Evolutionary conservation across 768 basidiomycete species (phyloP).

Genomic region (Russula olivacea): DNA sequence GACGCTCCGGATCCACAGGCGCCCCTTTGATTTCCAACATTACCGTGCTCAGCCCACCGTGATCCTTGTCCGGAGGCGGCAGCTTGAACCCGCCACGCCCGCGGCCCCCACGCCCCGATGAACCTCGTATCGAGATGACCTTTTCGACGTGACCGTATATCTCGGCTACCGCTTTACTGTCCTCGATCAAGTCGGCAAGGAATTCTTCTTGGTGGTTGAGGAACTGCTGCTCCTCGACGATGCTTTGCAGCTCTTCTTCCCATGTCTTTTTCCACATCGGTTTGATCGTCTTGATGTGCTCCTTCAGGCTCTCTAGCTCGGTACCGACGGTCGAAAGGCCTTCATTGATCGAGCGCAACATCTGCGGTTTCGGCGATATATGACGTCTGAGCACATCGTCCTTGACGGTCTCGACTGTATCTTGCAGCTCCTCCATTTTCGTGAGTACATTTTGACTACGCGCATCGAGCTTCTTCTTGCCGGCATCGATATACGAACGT

Average conservation of each 20-base stretch:
- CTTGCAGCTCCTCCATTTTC: conserved; percentile 88
- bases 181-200: conserved; percentile 79
- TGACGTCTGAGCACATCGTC: conserved; percentile 89
- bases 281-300: conserved; percentile 83
- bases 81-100: conserved; percentile 49
- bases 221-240: conserved; percentile 96
- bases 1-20: conserved; percentile 70
- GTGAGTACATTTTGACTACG: conserved; percentile 88
- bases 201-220: conserved; percentile 90
- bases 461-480: conserved; percentile 85
- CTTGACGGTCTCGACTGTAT: conserved; percentile 81
- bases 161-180: conserved; percentile 82
- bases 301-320: conserved; percentile 71
- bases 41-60: conserved; percentile 64
- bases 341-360: conserved; percentile 65
- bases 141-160: conserved; percentile 90
- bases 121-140: conserved; percentile 65
- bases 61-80: conserved; percentile 59
- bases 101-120: conserved; percentile 33
- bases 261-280: conserved; percentile 99
- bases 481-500: conserved; percentile 82
- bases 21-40: conserved; percentile 89
- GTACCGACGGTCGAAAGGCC: conserved; percentile 59
- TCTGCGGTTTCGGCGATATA: conserved; percentile 69
- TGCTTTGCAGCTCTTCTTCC: conserved; percentile 93